Percentiles rank a stretch among this genome's conserved stretches.
Conservation (phyloP, 768 basidiomycete species). For the Mycena alexandri region DNA sequence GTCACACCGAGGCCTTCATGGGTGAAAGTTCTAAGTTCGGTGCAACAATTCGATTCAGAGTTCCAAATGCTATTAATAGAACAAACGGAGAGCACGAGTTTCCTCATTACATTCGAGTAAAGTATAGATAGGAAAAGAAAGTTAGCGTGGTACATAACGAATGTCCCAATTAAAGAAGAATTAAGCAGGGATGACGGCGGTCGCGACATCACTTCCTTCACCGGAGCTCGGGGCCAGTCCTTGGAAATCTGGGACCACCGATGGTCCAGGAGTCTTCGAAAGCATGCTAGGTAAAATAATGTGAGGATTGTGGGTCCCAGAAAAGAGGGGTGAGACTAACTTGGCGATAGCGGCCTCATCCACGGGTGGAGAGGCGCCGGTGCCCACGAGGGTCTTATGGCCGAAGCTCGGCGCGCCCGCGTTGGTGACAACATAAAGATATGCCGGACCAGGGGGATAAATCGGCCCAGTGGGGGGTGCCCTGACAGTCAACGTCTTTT, state of each 20-base stretch:
- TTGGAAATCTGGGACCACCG: conserved; percentile 25
- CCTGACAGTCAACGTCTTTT: conserved; percentile 48
- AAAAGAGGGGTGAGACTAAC: background rate
- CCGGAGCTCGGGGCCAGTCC: conserved; percentile 26
- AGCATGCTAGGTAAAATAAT: conserved; percentile 23
- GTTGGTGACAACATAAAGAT: conserved; percentile 50
- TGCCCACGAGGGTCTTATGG: conserved; percentile 52
- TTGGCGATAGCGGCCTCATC: conserved; percentile 32
- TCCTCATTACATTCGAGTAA: no score
- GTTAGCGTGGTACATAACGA: background rate
- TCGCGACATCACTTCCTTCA: conserved; percentile 33
- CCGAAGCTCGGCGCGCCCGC: conserved; percentile 50
- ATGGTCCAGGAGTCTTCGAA: conserved; percentile 15
- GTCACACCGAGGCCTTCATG: no score
- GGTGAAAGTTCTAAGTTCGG: no score
- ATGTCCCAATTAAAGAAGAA: background rate
- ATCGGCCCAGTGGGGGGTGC: conserved; percentile 53
- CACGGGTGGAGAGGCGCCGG: conserved; percentile 53
- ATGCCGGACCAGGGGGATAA: conserved; percentile 57
- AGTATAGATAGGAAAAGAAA: background rate
- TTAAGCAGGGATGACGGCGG: conserved; percentile 29
- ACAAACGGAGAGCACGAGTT: no score
- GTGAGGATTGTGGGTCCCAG: background rate
- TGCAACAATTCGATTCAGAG: no score
- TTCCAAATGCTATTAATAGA: no score